A percentile compares a stretch with the other conserved stretches of the same genome.
Evolutionary conservation across 1,284 basidiomycete species (phyloP).

Genomic region (Chiua sp.): DNA sequence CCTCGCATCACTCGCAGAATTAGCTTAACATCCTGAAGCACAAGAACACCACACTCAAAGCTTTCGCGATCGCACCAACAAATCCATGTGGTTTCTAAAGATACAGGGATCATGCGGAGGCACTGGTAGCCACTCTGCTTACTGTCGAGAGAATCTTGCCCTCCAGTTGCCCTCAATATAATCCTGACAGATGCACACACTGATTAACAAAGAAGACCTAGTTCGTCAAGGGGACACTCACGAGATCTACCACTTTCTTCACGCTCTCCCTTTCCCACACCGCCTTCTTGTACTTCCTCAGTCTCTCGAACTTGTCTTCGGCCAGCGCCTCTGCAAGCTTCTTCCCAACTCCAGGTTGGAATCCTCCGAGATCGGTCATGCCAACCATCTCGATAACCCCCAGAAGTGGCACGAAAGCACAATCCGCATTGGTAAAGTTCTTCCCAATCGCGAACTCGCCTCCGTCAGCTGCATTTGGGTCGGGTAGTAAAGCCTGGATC

Average conservation of each 20-base stretch:
- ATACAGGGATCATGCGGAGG: no score
- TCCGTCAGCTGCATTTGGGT: slow-evolving; percentile 8
- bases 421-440: slow-evolving; percentile 56
- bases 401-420: slow-evolving; percentile 54
- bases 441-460: slow-evolving; percentile 38
- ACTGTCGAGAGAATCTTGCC: neutral
- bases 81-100: no score
- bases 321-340: slow-evolving; percentile 43
- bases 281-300: slow-evolving; percentile 48
- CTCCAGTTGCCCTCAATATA: neutral
- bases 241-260: slow-evolving; percentile 46
- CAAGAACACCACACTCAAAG: no score
- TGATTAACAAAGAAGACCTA: neutral
- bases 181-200: neutral
- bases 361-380: slow-evolving; percentile 50
- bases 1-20: no score
- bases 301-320: slow-evolving; percentile 44
- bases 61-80: no score
- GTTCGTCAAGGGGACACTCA: neutral
- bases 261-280: slow-evolving; percentile 53
- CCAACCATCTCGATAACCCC: slow-evolving; percentile 44
- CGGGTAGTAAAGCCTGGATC: slow-evolving; percentile 40
- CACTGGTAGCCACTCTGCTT: neutral
- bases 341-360: slow-evolving; percentile 44
- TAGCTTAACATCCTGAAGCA: no score